Evolutionary conservation across 1,139 yeast genomes (phyloP).

Genomic region (Hemisphaericaspora lyxosophila): DNA sequence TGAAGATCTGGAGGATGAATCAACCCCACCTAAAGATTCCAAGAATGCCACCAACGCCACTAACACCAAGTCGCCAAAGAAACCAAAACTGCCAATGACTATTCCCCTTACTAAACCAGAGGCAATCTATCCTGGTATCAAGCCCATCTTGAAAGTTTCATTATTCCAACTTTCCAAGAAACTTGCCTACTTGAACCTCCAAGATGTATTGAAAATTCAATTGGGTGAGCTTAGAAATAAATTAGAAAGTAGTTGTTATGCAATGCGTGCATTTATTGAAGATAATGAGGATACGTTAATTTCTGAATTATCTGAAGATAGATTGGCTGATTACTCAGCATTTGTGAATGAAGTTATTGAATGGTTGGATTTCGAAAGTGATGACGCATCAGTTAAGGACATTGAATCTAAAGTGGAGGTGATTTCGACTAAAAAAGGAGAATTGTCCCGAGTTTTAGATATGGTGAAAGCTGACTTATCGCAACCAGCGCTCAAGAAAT

Average conservation of each 20-base stretch:
- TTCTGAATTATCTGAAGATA: conserved; percentile 32
- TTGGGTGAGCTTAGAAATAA: conserved; percentile 52
- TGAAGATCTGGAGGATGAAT: conserved; percentile 9
- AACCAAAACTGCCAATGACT: conserved; percentile 21
- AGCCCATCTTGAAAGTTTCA: conserved; percentile 46
- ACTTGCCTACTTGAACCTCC: conserved; percentile 33
- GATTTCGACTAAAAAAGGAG: conserved; percentile 20
- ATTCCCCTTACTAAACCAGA: conserved; percentile 23
- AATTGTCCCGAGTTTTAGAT: conserved; percentile 22
- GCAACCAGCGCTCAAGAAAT: conserved; percentile 31
- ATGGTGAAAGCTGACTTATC: conserved; percentile 37
- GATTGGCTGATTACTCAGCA: conserved; percentile 24
- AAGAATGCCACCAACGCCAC: conserved; percentile 15
- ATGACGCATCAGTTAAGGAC: conserved; percentile 47
- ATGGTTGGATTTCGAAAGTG: conserved; percentile 80
- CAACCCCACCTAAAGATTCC: conserved; percentile 2
- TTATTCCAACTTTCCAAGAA: conserved; percentile 31
- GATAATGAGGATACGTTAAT: conserved; percentile 44
- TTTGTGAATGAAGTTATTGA: conserved; percentile 55
- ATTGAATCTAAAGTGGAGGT: conserved; percentile 28
- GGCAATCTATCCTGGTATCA: conserved; percentile 37
- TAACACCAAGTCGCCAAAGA: conserved; percentile 18
- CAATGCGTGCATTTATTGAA: conserved; percentile 52
- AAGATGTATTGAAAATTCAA: conserved; percentile 48
- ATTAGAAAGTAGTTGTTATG: conserved; percentile 60